phyloP scores from a whole-genome alignment of 768 basidiomycete genomes.

The Auricularia heimuer region DNA sequence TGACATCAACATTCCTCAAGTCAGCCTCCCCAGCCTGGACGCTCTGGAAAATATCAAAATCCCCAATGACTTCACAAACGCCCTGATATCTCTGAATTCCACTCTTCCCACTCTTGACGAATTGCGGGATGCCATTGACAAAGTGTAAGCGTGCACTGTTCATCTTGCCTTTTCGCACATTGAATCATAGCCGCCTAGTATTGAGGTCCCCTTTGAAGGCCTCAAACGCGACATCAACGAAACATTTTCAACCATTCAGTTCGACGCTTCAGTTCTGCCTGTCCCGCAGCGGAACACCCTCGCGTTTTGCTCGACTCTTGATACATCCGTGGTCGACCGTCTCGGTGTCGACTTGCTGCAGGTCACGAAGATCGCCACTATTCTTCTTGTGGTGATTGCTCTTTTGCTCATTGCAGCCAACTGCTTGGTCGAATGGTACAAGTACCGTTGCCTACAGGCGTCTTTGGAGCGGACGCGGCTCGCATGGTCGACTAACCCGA shows the following conservation, averaged over 20 bases:
- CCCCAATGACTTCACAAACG: slow-evolving; percentile 63
- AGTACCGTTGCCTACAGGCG: slow-evolving; percentile 61
- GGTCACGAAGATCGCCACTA: slow-evolving; percentile 67
- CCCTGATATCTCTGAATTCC: slow-evolving; percentile 66
- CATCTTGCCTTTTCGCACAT: not conserved
- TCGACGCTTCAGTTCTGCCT: slow-evolving; percentile 65
- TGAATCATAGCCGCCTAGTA: slow-evolving; percentile 28
- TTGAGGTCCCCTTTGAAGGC: slow-evolving; percentile 80
- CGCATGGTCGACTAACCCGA: slow-evolving; percentile 69
- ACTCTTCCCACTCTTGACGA: slow-evolving; percentile 72
- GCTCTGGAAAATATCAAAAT: slow-evolving; percentile 70
- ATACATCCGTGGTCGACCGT: slow-evolving; percentile 79
- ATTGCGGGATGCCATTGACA: slow-evolving; percentile 56
- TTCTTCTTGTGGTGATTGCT: slow-evolving; percentile 61
- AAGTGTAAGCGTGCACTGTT: slow-evolving; percentile 46
- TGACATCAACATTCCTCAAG: slow-evolving; percentile 57
- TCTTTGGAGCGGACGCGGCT: slow-evolving; percentile 64
- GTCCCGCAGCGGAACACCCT: slow-evolving; percentile 62
- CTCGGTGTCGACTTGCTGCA: slow-evolving; percentile 71
- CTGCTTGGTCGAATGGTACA: slow-evolving; percentile 79
- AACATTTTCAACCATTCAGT: slow-evolving; percentile 63
- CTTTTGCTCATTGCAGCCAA: slow-evolving; percentile 64
- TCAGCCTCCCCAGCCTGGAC: slow-evolving; percentile 65
- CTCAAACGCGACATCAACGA: slow-evolving; percentile 85
- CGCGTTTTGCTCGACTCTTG: slow-evolving; percentile 67